Percentiles rank a stretch among this genome's conserved stretches.
Evolutionary conservation across 1,284 basidiomycete genomes (phyloP).

Genomic region (Takashimella koratensis): DNA sequence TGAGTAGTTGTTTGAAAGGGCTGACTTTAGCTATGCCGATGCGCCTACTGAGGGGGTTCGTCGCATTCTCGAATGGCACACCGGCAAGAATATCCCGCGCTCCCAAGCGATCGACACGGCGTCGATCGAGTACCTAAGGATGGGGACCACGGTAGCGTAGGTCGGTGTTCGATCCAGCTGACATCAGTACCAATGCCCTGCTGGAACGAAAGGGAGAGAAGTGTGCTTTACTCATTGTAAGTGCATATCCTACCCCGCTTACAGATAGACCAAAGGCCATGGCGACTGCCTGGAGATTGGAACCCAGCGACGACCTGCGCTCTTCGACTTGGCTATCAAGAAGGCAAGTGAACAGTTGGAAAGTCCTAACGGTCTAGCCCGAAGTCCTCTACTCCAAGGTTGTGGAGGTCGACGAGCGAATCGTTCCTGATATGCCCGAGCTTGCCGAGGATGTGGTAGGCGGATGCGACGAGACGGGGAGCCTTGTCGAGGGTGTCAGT

Average conservation of each 20-base stretch:
- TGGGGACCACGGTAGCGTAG: slow-evolving; percentile 16
- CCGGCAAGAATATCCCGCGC: slow-evolving; percentile 51
- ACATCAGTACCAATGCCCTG: slow-evolving; percentile 76
- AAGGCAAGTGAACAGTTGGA: slow-evolving; percentile 20
- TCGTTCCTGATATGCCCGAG: slow-evolving; percentile 23
- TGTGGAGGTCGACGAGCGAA: slow-evolving; percentile 54
- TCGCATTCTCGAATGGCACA: slow-evolving; percentile 77
- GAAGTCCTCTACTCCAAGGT: slow-evolving; percentile 48
- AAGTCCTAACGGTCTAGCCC: slow-evolving; percentile 50
- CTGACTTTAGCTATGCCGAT: slow-evolving; percentile 71
- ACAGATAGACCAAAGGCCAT: slow-evolving; percentile 51
- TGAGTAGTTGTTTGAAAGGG: not conserved
- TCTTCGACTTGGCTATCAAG: slow-evolving; percentile 49
- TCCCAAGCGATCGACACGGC: slow-evolving; percentile 46
- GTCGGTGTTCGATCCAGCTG: slow-evolving; percentile 44
- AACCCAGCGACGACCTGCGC: slow-evolving; percentile 43
- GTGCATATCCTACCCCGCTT: slow-evolving; percentile 44
- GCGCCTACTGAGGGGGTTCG: slow-evolving; percentile 86
- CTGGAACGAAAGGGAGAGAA: slow-evolving; percentile 89
- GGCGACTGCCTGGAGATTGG: slow-evolving; percentile 49
- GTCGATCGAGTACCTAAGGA: slow-evolving; percentile 35
- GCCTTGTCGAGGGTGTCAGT: not conserved
- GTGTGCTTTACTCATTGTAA: slow-evolving; percentile 75
- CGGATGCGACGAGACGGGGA: not conserved
- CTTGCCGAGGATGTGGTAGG: not conserved